Evolutionary conservation across 2,329 filamentous ascomycete species (phyloP).

Genomic region (Pseudogymnoascus sp.): DNA sequence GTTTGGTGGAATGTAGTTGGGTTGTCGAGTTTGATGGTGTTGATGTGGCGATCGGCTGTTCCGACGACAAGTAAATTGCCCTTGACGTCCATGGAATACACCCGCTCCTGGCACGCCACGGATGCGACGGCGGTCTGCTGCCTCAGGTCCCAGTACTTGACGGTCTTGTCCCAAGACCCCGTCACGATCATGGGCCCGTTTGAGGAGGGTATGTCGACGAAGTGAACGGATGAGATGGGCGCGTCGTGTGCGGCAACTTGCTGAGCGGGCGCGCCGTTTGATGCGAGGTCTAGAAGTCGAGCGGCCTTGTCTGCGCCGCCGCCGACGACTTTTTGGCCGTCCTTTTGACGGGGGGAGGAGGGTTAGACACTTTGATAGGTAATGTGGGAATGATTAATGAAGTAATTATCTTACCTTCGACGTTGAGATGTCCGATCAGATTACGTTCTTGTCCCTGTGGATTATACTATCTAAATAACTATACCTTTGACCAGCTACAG

Average conservation of each 20-base stretch:
- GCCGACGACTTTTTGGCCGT: constrained; percentile 80
- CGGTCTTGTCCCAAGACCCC: constrained; percentile 82
- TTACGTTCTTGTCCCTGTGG: not conserved
- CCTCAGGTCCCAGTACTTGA: constrained; percentile 83
- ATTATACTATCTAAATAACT: constrained; percentile 21
- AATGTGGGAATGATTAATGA: not conserved
- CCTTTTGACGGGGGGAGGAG: constrained; percentile 41
- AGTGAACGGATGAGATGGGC: constrained; percentile 68
- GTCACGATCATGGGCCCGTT: constrained; percentile 80
- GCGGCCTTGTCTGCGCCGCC: constrained; percentile 86
- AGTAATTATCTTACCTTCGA: not conserved
- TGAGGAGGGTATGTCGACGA: constrained; percentile 57
- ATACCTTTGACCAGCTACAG: constrained; percentile 80
- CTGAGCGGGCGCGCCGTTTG: constrained; percentile 47
- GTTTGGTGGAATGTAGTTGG: constrained; percentile 92
- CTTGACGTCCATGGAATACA: constrained; percentile 87
- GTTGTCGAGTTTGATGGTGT: constrained; percentile 83
- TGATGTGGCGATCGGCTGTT: constrained; percentile 92
- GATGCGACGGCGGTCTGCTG: constrained; percentile 53
- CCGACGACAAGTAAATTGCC: constrained; percentile 83
- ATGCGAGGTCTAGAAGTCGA: constrained; percentile 74
- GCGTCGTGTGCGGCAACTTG: constrained; percentile 80
- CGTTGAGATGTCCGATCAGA: constrained; percentile 4
- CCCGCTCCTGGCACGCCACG: constrained; percentile 62
- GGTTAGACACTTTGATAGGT: constrained; percentile 12